phyloP scores from a whole-genome alignment of 139 green algal species.

The Chlamydomonas schloesseri region DNA sequence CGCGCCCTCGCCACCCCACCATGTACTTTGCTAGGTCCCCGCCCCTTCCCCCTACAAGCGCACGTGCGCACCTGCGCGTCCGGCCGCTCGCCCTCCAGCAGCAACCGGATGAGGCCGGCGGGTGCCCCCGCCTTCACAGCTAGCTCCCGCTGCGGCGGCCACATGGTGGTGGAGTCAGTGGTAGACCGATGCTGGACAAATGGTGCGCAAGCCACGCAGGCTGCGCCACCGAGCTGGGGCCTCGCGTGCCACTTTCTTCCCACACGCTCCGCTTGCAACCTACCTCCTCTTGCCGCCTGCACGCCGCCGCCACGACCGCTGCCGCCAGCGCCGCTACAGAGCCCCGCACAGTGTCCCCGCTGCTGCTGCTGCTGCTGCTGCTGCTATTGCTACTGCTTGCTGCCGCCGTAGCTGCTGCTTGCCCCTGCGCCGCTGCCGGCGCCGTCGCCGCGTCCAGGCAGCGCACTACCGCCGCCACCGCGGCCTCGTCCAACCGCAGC shows the following conservation, averaged over 20 bases:
- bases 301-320: slow-evolving; percentile 33
- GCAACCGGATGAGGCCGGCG: slow-evolving; percentile 1
- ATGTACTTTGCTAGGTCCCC: too few relatives aligned
- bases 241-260: too few relatives aligned
- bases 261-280: neutral
- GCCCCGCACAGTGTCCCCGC: neutral
- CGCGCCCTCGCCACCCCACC: too few relatives aligned
- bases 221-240: too few relatives aligned
- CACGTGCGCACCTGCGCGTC: slow-evolving; percentile 18
- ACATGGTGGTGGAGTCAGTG: too few relatives aligned
- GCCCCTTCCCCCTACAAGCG: too few relatives aligned
- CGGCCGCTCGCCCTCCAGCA: slow-evolving; percentile 12
- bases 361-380: neutral
- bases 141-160: neutral
- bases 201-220: neutral
- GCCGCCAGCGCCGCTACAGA: slow-evolving; percentile 16
- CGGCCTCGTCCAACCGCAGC: neutral
- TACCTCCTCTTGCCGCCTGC: slow-evolving; percentile 27
- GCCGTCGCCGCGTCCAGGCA: neutral
- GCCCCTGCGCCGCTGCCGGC: neutral
- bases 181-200: neutral
- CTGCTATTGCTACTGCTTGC: neutral
- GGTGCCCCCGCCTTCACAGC: neutral
- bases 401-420: neutral
- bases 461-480: slow-evolving; percentile 13